Conservation (phyloP, 208 protist species). For the Leishmania major region DNA sequence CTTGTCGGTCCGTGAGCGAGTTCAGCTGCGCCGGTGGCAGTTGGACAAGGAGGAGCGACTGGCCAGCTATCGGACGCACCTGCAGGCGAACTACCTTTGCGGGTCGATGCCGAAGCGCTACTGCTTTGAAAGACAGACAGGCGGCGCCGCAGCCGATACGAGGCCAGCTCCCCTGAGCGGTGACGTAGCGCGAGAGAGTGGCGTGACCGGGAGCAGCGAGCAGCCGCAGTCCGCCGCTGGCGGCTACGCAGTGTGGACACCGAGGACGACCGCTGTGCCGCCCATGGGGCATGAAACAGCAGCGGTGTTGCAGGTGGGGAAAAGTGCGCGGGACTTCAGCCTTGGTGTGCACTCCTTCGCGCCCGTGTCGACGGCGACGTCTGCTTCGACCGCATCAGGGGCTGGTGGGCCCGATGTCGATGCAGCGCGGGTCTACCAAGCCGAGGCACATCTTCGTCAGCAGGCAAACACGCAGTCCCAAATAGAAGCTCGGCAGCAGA, state of each 20-base stretch:
- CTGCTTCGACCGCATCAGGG: background rate
- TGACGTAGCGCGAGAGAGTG: background rate
- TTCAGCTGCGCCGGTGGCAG: conserved; percentile 18
- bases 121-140: conserved; percentile 31
- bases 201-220: background rate
- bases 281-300: background rate
- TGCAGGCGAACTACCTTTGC: conserved; percentile 62
- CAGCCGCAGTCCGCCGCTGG: background rate
- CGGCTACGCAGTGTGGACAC: background rate
- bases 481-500: conserved; percentile 15
- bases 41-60: conserved; percentile 30
- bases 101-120: conserved; percentile 45
- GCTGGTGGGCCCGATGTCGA: background rate
- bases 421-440: background rate
- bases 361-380: background rate
- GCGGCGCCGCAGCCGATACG: background rate
- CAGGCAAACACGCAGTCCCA: conserved; percentile 1
- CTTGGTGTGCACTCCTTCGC: background rate
- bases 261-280: background rate
- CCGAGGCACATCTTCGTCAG: conserved; percentile 15
- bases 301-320: background rate
- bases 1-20: background rate
- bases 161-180: background rate
- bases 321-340: conserved; percentile 5
- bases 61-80: conserved; percentile 27